A percentile compares a stretch with the other conserved stretches of the same genome.
These are phyloP conservation scores for Plasmodium knowlesi DNA, from an alignment of 169 alveolate species.

Conservation along the genomic window DNA sequence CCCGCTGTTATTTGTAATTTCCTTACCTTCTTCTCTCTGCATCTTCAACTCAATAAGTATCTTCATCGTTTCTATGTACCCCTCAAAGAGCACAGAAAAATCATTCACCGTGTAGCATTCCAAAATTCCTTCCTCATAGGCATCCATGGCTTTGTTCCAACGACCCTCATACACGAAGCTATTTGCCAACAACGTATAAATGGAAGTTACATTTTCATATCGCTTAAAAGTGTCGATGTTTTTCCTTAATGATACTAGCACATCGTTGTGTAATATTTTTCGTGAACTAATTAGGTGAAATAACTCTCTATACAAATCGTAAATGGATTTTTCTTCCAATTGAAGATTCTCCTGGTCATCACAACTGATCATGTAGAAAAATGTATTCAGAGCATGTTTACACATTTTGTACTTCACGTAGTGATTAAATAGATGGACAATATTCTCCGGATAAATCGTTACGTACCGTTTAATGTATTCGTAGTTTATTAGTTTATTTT, in stretches of 20 bases:
- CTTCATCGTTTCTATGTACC: conserved; percentile 58
- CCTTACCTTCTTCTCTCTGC: background rate
- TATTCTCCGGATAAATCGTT: conserved; percentile 64
- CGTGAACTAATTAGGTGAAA: conserved; percentile 16
- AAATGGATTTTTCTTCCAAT: conserved; percentile 23
- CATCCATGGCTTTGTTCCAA: conserved; percentile 75
- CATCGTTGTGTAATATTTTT: conserved; percentile 32
- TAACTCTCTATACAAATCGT: conserved; percentile 40
- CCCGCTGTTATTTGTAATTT: background rate
- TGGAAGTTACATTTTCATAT: conserved; percentile 62
- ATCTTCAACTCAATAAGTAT: conserved; percentile 49
- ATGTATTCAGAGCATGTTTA: conserved; percentile 51
- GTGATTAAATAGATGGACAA: conserved; percentile 41
- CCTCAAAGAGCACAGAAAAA: conserved; percentile 38
- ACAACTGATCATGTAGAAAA: conserved; percentile 43
- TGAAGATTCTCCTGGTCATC: conserved; percentile 16
- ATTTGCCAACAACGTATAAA: conserved; percentile 57
- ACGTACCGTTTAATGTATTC: conserved; percentile 61
- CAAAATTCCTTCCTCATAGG: conserved; percentile 60
- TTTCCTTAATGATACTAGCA: conserved; percentile 32
- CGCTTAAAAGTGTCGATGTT: conserved; percentile 30
- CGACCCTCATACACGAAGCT: conserved; percentile 68
- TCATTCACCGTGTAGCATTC: conserved; percentile 69
- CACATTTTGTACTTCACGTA: conserved; percentile 65
- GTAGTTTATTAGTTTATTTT: conserved; percentile 37